Evolutionary conservation across 345 rosid genomes (phyloP).

Genomic region (Pistacia integerrima): DNA sequence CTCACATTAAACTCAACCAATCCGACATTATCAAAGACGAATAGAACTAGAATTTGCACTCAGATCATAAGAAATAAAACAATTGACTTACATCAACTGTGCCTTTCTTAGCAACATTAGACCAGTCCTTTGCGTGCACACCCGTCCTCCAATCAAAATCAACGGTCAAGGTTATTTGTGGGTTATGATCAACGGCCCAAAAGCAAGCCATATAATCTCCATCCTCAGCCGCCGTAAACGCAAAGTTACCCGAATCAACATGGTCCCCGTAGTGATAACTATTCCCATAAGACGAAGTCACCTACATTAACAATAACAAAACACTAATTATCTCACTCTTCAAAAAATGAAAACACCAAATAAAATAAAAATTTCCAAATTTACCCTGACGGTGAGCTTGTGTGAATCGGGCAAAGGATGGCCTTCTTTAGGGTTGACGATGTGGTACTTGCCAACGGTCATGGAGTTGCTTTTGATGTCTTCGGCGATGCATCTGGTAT

Average conservation of each 20-base stretch:
- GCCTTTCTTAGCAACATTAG: constrained; percentile 85
- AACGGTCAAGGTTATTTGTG: constrained; percentile 50
- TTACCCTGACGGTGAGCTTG: constrained; percentile 72
- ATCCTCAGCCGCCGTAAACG: constrained; percentile 77
- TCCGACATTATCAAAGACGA: neutral
- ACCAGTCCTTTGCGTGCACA: constrained; percentile 78
- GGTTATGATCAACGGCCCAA: constrained; percentile 62
- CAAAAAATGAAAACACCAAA: too few relatives aligned
- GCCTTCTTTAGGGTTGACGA: constrained; percentile 67
- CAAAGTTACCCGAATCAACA: constrained; percentile 78
- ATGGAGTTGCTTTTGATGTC: constrained; percentile 82
- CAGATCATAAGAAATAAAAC: neutral
- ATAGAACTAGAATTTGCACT: neutral
- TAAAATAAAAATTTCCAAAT: neutral
- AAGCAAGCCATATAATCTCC: constrained; percentile 92
- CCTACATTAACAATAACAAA: constrained; percentile 41
- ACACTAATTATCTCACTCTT: neutral
- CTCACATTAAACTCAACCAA: neutral
- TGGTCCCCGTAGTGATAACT: constrained; percentile 66
- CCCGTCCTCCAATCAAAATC: constrained; percentile 96
- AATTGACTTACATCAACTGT: constrained; percentile 70
- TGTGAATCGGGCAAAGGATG: constrained; percentile 76
- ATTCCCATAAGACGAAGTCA: constrained; percentile 76
- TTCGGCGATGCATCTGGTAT: constrained; percentile 84
- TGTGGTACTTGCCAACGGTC: constrained; percentile 86